Percentiles rank a stretch among this genome's conserved stretches.
These are phyloP conservation scores for Tuber melanosporum DNA, from an alignment of 495 filamentous ascomycete genomes.

Conservation along the genomic window DNA sequence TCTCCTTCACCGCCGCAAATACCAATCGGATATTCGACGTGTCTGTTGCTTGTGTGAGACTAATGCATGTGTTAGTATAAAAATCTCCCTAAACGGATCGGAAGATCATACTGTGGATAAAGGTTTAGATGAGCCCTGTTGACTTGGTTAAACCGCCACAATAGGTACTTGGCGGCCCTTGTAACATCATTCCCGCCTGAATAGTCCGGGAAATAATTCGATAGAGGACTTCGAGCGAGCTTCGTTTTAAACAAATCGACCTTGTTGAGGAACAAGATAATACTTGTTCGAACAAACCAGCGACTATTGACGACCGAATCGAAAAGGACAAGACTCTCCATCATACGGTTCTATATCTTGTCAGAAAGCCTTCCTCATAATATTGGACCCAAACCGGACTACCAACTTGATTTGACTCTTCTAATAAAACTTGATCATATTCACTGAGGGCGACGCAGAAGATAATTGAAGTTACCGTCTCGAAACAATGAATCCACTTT, in stretches of 20 bases:
- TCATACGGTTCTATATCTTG: constrained; percentile 81
- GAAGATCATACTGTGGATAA: constrained; percentile 79
- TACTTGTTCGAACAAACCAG: constrained; percentile 98
- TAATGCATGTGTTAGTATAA: constrained; percentile 46
- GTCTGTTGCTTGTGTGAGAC: constrained; percentile 95
- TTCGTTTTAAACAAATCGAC: constrained; percentile 97
- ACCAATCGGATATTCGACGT: constrained; percentile 96
- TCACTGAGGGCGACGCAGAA: constrained; percentile 98
- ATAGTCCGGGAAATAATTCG: constrained; percentile 96
- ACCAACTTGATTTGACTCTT: constrained; percentile 90
- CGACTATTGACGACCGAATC: constrained; percentile 97
- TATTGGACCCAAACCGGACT: constrained; percentile 1
- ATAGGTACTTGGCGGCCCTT: constrained; percentile 90
- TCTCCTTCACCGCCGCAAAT: constrained; percentile 97
- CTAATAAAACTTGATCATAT: constrained; percentile 92
- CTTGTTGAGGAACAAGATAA: constrained; percentile 97
- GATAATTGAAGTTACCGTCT: constrained; percentile 99
- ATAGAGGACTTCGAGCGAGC: constrained; percentile 76
- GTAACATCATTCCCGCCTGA: constrained; percentile 96
- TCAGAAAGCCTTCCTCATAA: constrained; percentile 27
- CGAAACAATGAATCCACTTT: constrained; percentile 99
- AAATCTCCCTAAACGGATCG: constrained; percentile 13
- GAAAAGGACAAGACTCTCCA: constrained; percentile 95
- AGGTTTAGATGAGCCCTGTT: constrained; percentile 93
- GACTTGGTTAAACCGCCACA: constrained; percentile 98